Base-by-base conservation (phyloP, 83 land plant genomes). In the Thuja plicata region DNA sequence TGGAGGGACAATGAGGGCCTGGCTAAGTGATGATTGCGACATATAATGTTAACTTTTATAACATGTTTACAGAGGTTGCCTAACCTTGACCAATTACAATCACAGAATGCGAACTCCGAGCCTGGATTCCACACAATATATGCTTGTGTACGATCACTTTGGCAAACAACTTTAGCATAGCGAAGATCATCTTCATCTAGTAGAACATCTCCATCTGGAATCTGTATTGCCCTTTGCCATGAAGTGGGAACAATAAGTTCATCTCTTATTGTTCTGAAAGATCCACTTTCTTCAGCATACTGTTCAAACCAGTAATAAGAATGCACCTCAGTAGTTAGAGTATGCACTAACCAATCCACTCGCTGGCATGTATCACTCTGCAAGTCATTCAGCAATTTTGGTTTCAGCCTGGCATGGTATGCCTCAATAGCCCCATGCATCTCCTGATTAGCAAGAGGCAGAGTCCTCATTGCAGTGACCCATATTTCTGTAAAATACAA, bases 11-110 rank as follows among this genome's bases (percentile, higher is more conserved):
- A 45, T 46, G 90, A 91, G 12, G 92, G 92, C 88, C 90, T 90
- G 24, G 88, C 90, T 54, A 86, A 76, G 37, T 91, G 90, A 57
- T 86, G 86, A 82, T 48, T 91, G 54, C 89, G 88, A 90, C 90
- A 92, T 21, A 92, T 37, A 1, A 90, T 87, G 84, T 87, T 87
- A 8, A 92, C 93, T 88, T 93, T 93, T 4, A 91, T 86, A 11
- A 87, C 88, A 88, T 93, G 93, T 85, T 93, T 89, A 87, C 93
- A 93, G 24, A 91, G 74, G 86, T 93, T 93, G 12, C 94, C 94
- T 86, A 79, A 24, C 87, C 87, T 89, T 88, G 92, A 89, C 94
- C 94, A 93, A 0, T 86, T 17, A 52, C 93, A 93, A 90, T 92
- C 91, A 89, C 93, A 93, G 34, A 90, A 74, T 5, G 90, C 89